Base-by-base conservation (phyloP, 768 basidiomycete genomes). In the Pleurotus pulmonarius region DNA sequence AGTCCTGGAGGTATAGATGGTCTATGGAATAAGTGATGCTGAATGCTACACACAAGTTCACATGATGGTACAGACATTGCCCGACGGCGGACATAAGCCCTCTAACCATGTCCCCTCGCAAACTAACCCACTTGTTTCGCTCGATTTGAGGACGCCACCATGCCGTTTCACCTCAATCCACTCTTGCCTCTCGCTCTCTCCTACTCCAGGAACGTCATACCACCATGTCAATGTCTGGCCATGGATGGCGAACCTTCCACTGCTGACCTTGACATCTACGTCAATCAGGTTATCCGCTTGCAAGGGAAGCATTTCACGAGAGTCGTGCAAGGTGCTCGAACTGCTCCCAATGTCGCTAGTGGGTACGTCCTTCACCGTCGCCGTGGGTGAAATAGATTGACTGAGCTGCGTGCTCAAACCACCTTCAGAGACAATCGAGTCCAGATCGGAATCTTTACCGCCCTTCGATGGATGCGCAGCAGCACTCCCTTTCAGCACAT, bases 191-290 rank as follows among this genome's bases (percentile, higher is more conserved):
- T 63, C 67, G 7, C 38, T 60, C 46, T 70, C 66, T 8, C 69
- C 72, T 46, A 61, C 60, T 43, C 46, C 58, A 3, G 77, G 78
- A 8, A 75, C 75, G 55, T 75, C 74, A 62, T 83, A 82, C 79
- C 79, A 81, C 82, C 82, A 83, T 63, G 72, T 69, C 49, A 83
- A 56, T 54, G 66, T 71, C 68, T 83, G 82, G 4, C 82, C 81
- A 37, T 75, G 69, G 13, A 81, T 67, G 40, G 61, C 63, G 73
- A 74, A 80, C 49, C 65, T 63, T 26, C 82, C 81, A 5, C 62
- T 63, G 40, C 75, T 77, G 2, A 77, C 76, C 24, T 62, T 69
- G 11, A 83, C 76, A 22, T 79, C 75, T 18, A 82, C 60, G 58
- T 79, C 79, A 4, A 78, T 44, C n/a, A 71, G 65, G 24, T 56